Evolutionary conservation across 306 rosid species (phyloP), one percentile per base, ranked within the genome.

Genomic region (Abrus precatorius): DNA sequence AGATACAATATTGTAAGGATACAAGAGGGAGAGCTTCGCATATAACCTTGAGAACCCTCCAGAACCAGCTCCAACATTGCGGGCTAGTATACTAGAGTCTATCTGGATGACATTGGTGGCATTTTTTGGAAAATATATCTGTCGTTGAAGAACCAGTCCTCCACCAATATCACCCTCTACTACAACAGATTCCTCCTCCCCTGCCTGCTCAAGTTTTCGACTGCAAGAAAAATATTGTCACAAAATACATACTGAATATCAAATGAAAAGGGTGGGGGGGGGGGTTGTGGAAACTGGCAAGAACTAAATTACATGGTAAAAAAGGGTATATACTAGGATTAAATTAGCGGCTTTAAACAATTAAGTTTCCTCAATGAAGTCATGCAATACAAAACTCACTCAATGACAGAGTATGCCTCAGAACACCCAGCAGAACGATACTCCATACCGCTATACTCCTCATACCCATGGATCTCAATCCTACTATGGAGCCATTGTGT

Each of bases 351-450:
- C 41, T 48, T 61, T 70, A 68, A 63, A 48, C 43, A 32, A 57
- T 49, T 32, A 75, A 38, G 12, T 32, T 65, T 66, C 38, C 43
- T 10, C 38, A 40, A 64, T n/a, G 48, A 87, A 33, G 40, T 62
- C 28, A 4, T 34, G 52, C 41, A 12, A 65, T 43, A 32, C 60
- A 45, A 64, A 79, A 88, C 94, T 85, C 84, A 94, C 98, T 87
- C 86, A 28, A 90, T 78, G 66, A 94, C 87, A 66, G 70, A 65
- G 79, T 94, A 94, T 86, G 91, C 98, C 88, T 94, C 98, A 1
- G 97, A 74, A 85, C 97, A 94, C 80, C 98, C 98, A 77, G 97
- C 97, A 76, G 97, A 94, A 10, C 92, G 97, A 86, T 92, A 91
- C 84, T 92, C 98, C 0, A 80, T 84, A 66, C 98, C 97, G 48